These are phyloP conservation scores for Fusarium equiseti DNA, from an alignment of 2,329 filamentous ascomycete genomes.

Conservation along the genomic window DNA sequence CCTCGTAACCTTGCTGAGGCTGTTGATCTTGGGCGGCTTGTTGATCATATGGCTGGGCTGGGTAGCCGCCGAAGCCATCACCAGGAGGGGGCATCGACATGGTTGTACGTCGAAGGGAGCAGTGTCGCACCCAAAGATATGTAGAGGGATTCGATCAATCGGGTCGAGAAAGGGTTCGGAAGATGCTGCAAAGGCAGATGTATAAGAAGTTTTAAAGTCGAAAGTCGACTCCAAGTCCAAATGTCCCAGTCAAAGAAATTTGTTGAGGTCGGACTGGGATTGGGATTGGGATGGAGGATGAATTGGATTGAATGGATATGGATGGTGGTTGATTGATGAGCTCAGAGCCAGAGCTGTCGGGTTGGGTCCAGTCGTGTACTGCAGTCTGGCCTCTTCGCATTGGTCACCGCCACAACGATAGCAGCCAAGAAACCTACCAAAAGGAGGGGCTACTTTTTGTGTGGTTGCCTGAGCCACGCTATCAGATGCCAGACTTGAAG, in stretches of 20 bases:
- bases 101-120: constrained; percentile 50
- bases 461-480: constrained; percentile 38
- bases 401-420: constrained; percentile 46
- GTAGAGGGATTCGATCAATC: constrained; percentile 33
- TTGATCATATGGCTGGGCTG: constrained; percentile 59
- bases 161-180: constrained; percentile 13
- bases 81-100: constrained; percentile 69
- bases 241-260: constrained; percentile 40
- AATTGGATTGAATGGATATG: constrained; percentile 10
- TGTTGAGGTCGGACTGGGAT: constrained; percentile 38
- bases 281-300: constrained; percentile 35
- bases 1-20: constrained; percentile 56
- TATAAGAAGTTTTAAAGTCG: constrained; percentile 10
- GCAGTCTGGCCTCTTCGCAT: constrained; percentile 48
- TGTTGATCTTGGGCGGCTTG: constrained; percentile 57
- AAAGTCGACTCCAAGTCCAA: constrained; percentile 36
- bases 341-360: constrained; percentile 45
- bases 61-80: constrained; percentile 59
- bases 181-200: constrained; percentile 28
- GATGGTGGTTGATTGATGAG: constrained; percentile 43
- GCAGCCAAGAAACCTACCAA: constrained; percentile 39
- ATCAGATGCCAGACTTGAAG: constrained; percentile 38
- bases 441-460: constrained; percentile 42
- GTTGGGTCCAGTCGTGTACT: constrained; percentile 20
- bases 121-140: constrained; percentile 44